These are phyloP conservation scores for Nicotiana attenuata DNA, from an alignment of 257 asterid species.

Conservation along the genomic window DNA sequence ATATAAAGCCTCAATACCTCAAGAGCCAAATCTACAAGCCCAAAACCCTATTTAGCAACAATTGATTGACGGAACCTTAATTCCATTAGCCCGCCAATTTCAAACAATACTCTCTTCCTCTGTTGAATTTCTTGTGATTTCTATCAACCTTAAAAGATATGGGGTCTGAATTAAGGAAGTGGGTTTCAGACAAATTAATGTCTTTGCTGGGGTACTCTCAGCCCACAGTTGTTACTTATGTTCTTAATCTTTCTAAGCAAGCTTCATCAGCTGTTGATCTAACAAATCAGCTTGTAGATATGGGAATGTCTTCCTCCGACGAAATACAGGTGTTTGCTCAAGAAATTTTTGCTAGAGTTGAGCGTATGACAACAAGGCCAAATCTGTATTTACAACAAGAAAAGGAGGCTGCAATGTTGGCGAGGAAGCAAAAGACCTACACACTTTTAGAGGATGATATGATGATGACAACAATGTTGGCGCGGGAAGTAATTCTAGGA, in stretches of 20 bases:
- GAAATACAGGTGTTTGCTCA: constrained; percentile 59
- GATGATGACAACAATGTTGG: constrained; percentile 30
- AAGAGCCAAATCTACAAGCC: no score
- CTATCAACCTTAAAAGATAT: constrained; percentile 11
- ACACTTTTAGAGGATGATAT: constrained; percentile 66
- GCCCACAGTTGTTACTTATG: constrained; percentile 56
- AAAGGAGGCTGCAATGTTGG: constrained; percentile 67
- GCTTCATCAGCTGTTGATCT: constrained; percentile 82
- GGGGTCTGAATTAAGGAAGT: constrained; percentile 61
- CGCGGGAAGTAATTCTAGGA: constrained; percentile 23
- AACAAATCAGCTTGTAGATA: constrained; percentile 41
- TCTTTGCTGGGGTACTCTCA: constrained; percentile 73
- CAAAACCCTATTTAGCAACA: no score
- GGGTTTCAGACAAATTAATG: constrained; percentile 78
- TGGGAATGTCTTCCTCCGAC: constrained; percentile 59
- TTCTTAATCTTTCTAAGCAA: constrained; percentile 56
- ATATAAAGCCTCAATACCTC: no score
- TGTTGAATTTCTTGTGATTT: no score
- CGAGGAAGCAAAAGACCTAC: constrained; percentile 60
- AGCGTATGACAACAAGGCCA: constrained; percentile 63
- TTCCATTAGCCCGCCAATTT: no score
- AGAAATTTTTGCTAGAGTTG: constrained; percentile 69
- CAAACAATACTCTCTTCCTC: no score
- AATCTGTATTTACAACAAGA: constrained; percentile 69
- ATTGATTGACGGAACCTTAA: no score